Conservation (phyloP, 805 yeast genomes). For the Lipomyces starkeyi region DNA sequence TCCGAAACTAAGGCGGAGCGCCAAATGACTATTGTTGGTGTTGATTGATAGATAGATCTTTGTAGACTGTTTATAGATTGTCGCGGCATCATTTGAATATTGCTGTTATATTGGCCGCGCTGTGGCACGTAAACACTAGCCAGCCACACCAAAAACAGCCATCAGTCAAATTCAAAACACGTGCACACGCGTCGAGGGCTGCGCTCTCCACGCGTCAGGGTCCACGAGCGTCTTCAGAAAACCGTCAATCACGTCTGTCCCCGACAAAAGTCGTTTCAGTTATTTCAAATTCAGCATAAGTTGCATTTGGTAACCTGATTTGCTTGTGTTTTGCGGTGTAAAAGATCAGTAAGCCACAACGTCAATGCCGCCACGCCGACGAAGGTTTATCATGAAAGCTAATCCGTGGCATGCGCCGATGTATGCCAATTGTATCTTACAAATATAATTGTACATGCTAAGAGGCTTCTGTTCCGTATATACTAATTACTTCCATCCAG, state of each 20-base stretch:
- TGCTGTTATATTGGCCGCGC: not conserved
- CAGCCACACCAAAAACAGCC: not conserved
- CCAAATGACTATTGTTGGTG: not conserved
- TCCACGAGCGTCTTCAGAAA: no score
- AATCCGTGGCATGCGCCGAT: not conserved
- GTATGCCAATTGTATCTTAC: no score
- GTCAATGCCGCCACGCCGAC: not conserved
- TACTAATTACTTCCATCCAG: no score
- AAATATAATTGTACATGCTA: no score
- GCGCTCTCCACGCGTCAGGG: not conserved
- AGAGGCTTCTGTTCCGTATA: no score
- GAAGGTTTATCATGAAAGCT: not conserved
- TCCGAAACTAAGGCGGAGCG: constrained; percentile 1
- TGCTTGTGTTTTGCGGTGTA: no score
- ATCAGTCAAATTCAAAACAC: not conserved
- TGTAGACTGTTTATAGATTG: not conserved
- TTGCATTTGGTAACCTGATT: no score
- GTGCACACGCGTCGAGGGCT: not conserved
- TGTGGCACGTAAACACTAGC: not conserved
- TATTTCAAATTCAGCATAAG: no score
- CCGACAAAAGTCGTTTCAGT: no score
- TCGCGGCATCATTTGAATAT: no score
- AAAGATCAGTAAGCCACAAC: no score
- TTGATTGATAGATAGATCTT: not conserved
- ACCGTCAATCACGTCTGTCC: not conserved